These are phyloP conservation scores for Periconia sp. DNA, from an alignment of 2,329 filamentous ascomycete species.

Conservation along the genomic window DNA sequence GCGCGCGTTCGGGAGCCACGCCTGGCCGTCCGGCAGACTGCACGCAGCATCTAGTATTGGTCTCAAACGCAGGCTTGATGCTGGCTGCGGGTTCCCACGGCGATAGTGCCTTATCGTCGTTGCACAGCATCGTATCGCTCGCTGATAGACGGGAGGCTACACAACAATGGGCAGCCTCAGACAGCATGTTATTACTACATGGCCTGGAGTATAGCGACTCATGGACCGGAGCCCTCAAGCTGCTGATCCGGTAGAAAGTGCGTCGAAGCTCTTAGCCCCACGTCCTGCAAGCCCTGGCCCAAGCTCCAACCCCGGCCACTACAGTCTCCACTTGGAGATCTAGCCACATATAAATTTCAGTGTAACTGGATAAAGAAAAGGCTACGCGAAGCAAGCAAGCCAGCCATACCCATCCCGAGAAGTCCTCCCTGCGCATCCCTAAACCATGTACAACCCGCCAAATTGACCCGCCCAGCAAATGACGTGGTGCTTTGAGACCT, in stretches of 20 bases:
- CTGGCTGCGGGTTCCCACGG: conserved; percentile 26
- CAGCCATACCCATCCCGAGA: conserved; percentile 24
- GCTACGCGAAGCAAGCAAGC: conserved; percentile 30
- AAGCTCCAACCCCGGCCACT: conserved; percentile 17
- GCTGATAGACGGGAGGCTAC: conserved; percentile 34
- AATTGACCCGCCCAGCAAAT: conserved; percentile 47
- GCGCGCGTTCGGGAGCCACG: conserved; percentile 9
- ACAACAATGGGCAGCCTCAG: conserved; percentile 20
- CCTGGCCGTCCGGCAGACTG: conserved; percentile 26
- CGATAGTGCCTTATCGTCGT: conserved; percentile 46
- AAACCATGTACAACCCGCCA: conserved; percentile 43
- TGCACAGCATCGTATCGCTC: conserved; percentile 34
- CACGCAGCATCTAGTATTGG: no score
- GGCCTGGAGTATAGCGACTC: conserved; percentile 23
- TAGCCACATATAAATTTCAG: conserved; percentile 39
- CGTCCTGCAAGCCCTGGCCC: conserved; percentile 19
- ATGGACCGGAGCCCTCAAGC: conserved; percentile 27
- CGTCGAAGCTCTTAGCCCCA: conserved; percentile 20
- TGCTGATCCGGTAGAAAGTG: conserved; percentile 42
- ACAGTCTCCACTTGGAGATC: conserved; percentile 37
- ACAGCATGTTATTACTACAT: conserved; percentile 32
- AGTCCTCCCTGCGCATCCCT: conserved; percentile 34
- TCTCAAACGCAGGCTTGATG: no score
- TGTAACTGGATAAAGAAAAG: conserved; percentile 44
- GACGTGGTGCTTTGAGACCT: conserved; percentile 39